Percentiles rank a stretch among this genome's conserved stretches.
These are phyloP conservation scores for Phyllachora maydis DNA, from an alignment of 2,329 filamentous ascomycete species.

Conservation along the genomic window DNA sequence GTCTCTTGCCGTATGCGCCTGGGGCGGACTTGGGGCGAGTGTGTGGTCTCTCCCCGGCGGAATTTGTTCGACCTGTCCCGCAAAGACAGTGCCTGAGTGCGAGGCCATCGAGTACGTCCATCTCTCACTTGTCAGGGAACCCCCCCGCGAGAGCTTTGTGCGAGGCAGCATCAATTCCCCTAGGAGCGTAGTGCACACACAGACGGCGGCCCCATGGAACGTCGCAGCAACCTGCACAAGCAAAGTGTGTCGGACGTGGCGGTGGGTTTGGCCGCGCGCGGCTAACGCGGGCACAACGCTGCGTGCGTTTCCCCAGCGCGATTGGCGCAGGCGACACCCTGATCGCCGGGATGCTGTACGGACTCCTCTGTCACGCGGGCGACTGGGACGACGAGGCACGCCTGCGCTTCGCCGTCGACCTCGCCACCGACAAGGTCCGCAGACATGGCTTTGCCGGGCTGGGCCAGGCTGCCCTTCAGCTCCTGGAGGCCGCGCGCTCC, in stretches of 20 bases:
- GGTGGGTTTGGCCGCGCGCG: constrained; percentile 1
- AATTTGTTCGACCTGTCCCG: constrained; percentile 18
- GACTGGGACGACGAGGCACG: constrained; percentile 23
- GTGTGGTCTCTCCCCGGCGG: constrained; percentile 16
- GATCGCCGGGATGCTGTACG: constrained; percentile 49
- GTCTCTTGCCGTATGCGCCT: constrained; percentile 19
- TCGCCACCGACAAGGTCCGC: constrained; percentile 48
- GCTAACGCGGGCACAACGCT: constrained; percentile 3
- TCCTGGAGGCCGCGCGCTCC: no score
- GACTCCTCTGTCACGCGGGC: constrained; percentile 24
- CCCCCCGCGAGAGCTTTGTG: no score
- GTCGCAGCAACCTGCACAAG: no score
- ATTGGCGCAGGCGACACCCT: constrained; percentile 62
- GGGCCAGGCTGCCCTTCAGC: no score
- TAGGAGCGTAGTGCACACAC: no score
- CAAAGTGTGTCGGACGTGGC: background rate
- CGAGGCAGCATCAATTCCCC: no score
- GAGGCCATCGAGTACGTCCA: constrained; percentile 37
- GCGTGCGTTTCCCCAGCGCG: no score
- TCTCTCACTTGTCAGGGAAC: no score
- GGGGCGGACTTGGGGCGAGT: constrained; percentile 22
- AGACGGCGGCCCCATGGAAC: no score
- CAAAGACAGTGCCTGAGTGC: constrained; percentile 15
- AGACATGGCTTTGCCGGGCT: constrained; percentile 43
- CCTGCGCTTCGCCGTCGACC: constrained; percentile 38